Base-by-base conservation (phyloP, 2,329 filamentous ascomycete species). In the Claviceps sp. region DNA sequence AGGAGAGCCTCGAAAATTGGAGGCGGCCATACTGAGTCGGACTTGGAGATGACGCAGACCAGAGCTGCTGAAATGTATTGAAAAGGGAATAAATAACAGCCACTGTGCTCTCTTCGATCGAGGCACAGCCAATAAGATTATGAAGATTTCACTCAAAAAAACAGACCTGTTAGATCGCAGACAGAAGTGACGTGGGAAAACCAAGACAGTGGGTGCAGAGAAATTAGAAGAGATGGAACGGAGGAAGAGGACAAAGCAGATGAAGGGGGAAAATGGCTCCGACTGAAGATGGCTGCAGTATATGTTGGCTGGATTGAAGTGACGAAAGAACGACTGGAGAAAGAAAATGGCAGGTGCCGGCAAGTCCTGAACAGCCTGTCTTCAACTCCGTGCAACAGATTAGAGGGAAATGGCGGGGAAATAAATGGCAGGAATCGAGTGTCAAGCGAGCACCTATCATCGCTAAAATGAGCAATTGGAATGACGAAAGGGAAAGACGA, bases 21-120 rank as follows among this genome's bases (percentile, higher is more conserved):
- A 52, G 49, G 61, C 53, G 50, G 66, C 61, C 67, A 70, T 70
- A 53, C 51, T 57, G 14, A 26, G 42, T 30, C 18, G 16, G 16
- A 6, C 30, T 11, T 36, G 30, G 26, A n/a, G 46, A 44, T 48
- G 43, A 30, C 47, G 48, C 47, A 52, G 48, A 34, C n/a, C 42
- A 36, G 50, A 48, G 43, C 38, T 45, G 51, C 51, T 42, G 51
- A 48, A 42, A 50, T 51, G 53, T 54, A 54, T 54, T 43, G 49
- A 51, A 50, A 52, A 54, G 47, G 51, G 49, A 49, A 54, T 54
- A 54, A 51, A 54, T 54, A 54, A 54, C 50, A 53, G 49, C 53
- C 47, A 48, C 53, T 50, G 48, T 49, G 50, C 51, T 42, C 51
- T 42, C 36, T 46, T 50, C 47, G 45, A 40, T 34, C n/a, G 36